phyloP scores from a whole-genome alignment of 2,329 filamentous ascomycete genomes.

The Botryosphaeria agaves region DNA sequence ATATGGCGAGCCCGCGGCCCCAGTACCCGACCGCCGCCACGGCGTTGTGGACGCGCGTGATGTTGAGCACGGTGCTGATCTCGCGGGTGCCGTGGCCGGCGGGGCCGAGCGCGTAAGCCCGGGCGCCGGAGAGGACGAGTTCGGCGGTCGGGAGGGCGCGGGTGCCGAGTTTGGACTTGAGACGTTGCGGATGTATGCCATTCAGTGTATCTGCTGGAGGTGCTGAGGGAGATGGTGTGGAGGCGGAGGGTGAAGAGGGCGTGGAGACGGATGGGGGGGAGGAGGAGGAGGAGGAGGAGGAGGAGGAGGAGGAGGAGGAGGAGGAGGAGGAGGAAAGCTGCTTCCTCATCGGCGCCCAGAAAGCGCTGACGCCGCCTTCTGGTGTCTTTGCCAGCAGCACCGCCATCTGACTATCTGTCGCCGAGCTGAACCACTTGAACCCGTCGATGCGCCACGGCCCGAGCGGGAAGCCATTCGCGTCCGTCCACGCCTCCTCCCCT shows the following conservation, averaged over 20 bases:
- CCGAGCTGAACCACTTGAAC: conserved; percentile 57
- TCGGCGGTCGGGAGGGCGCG: conserved; percentile 55
- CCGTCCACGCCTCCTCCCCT: too few relatives aligned
- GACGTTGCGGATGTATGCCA: conserved; percentile 47
- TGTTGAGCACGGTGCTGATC: conserved; percentile 50
- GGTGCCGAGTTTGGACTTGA: conserved; percentile 60
- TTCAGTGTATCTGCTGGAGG: conserved; percentile 39
- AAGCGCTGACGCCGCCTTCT: conserved; percentile 37
- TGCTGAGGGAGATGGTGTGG: too few relatives aligned
- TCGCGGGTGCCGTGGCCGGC: conserved; percentile 51
- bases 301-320: too few relatives aligned
- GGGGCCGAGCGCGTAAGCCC: conserved; percentile 45
- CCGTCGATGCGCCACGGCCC: too few relatives aligned
- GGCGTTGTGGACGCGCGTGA: conserved; percentile 43
- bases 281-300: conserved; percentile 3
- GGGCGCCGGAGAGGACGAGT: conserved; percentile 32
- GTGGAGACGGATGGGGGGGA: not conserved
- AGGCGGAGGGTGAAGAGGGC: too few relatives aligned
- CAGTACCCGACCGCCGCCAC: conserved; percentile 35
- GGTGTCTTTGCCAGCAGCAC: conserved; percentile 45
- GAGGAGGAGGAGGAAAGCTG: too few relatives aligned
- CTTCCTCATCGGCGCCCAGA: conserved; percentile 45
- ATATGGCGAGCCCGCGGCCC: conserved; percentile 38
- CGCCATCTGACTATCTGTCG: conserved; percentile 47
- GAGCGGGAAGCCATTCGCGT: too few relatives aligned